These are phyloP conservation scores for Phialophora verrucosa DNA, from an alignment of 2,329 filamentous ascomycete genomes.

Conservation along the genomic window DNA sequence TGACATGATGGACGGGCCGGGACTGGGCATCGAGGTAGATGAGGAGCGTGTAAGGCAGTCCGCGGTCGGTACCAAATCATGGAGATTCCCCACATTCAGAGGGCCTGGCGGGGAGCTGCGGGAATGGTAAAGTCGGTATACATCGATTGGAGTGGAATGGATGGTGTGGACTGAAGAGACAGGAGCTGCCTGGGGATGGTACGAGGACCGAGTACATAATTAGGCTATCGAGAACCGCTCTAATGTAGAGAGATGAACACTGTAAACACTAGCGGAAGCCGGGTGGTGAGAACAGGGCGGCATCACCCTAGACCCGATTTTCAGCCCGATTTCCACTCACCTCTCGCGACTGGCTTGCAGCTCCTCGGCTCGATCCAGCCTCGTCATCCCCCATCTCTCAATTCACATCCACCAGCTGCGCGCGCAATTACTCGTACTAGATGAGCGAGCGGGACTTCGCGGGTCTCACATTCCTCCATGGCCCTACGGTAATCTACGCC, in stretches of 20 bases:
- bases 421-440: neutral
- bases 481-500: conserved; percentile 16
- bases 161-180: conserved; percentile 3
- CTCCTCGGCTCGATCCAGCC: neutral
- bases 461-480: conserved; percentile 21
- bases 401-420: neutral
- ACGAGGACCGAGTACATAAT: conserved; percentile 1
- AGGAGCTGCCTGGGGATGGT: conserved; percentile 7
- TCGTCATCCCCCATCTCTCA: neutral
- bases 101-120: conserved; percentile 14
- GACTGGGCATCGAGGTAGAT: conserved; percentile 18
- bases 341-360: neutral
- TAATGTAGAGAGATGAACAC: neutral
- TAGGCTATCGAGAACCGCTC: neutral
- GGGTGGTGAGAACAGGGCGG: too few species aligned
- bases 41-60: conserved; percentile 16
- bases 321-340: neutral
- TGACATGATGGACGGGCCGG: conserved; percentile 19
- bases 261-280: neutral
- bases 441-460: conserved; percentile 1
- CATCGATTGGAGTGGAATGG: conserved; percentile 12
- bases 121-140: conserved; percentile 15
- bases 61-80: conserved; percentile 18
- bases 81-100: conserved; percentile 16
- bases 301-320: neutral